Evolutionary conservation across 2,329 filamentous ascomycete species (phyloP), one percentile per base, ranked within the genome.

Genomic region (Botrytis cinerea): DNA sequence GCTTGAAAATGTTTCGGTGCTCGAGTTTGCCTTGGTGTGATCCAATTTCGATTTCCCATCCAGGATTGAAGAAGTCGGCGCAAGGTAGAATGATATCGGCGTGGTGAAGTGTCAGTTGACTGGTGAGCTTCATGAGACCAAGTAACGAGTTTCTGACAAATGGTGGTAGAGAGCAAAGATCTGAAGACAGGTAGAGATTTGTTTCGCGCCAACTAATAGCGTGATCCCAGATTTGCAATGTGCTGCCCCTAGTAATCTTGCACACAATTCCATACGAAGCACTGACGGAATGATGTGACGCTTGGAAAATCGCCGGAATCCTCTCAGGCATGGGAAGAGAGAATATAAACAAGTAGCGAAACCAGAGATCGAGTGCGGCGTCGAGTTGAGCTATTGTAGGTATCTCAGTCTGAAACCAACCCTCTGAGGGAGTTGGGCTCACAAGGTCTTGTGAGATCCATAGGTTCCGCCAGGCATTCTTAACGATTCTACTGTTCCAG

Each of bases 211-310:
- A 72, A 40, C 85, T 86, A 75, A 90, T 90, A 28, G 87, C 87
- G 78, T 90, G 88, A 76, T 90, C 88, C 88, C 88, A 90, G 73
- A 90, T 88, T 75, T 89, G 87, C 46, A 90, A 84, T 0, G 87
- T 89, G 73, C 87, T 88, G 73, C 86, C 85, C 40, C 87, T 84
- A 80, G 88, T 88, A 76, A 90, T 83, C 80, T 90, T 90, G 80
- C 88, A 88, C 16, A 90, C 85, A 74, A 90, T 86, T 48, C 88
- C 88, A 73, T 90, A 90, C 0, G 88, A 86, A 8, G 87, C 87
- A 71, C 87, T 87, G 60, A 89, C 87, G 74, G 87, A 88, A 80
- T 90, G 88, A 77, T 90, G 88, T 4, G 88, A 89, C 45, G 87
- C 87, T 79, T 90, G 88, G 79, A 90, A 90, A 6, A 90, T 87